A percentile compares a stretch with the other conserved stretches of the same genome.
Conservation (phyloP, 1,284 basidiomycete species). For the Trichosporon inkin region DNA sequence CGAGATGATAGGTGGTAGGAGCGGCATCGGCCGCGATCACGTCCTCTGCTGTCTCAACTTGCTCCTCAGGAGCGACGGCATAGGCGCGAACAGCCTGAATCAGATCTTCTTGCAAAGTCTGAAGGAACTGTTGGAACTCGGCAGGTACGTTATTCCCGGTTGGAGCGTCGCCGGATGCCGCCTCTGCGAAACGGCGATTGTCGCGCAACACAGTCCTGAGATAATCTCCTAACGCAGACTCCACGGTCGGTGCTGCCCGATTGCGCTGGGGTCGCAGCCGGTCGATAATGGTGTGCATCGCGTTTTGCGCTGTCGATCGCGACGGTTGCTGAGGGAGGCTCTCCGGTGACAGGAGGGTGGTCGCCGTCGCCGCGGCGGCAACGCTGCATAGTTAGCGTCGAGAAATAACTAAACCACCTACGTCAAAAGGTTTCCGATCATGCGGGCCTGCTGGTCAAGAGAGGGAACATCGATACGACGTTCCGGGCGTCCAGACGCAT, state of each 20-base stretch:
- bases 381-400: conserved; percentile 28
- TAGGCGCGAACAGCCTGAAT: conserved; percentile 43
- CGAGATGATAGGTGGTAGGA: background rate
- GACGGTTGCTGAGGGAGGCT: conserved; percentile 20
- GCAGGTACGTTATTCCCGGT: conserved; percentile 21
- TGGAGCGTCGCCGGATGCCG: conserved; percentile 20
- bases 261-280: conserved; percentile 36
- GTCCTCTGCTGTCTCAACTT: conserved; percentile 9
- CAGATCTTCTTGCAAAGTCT: conserved; percentile 41
- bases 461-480: conserved; percentile 22
- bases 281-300: conserved; percentile 39
- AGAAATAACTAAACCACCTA: conserved; percentile 28
- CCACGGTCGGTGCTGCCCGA: conserved; percentile 30
- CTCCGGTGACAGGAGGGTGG: conserved; percentile 37
- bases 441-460: conserved; percentile 44
- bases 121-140: conserved; percentile 46
- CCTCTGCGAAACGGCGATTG: conserved; percentile 24
- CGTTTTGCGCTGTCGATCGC: conserved; percentile 27
- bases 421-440: conserved; percentile 48
- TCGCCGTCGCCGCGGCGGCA: conserved; percentile 46
- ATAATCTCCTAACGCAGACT: conserved; percentile 42
- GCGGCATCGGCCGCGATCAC: conserved; percentile 6
- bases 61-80: conserved; percentile 23
- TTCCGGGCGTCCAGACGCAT: conserved; percentile 7
- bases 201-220: conserved; percentile 39